Evolutionary conservation across 208 protist genomes (phyloP).

Genomic region (Acanthamoeba polyphaga): DNA sequence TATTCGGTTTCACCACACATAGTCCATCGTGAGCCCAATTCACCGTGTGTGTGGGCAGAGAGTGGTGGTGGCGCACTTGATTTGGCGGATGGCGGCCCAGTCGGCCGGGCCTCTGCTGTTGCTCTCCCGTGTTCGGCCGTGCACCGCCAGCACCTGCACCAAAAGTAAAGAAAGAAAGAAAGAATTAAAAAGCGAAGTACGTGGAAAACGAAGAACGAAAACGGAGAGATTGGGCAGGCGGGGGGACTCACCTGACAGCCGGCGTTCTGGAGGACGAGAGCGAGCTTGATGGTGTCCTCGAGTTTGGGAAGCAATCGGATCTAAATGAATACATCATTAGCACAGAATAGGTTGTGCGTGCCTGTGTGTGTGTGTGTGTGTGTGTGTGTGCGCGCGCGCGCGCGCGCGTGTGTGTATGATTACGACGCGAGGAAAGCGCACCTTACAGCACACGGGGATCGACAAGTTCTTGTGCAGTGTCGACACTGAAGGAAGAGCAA

Average conservation of each 20-base stretch:
- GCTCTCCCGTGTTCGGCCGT: slow-evolving; percentile 82
- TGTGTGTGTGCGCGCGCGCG: too few species aligned
- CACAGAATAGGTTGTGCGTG: too few species aligned
- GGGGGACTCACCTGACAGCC: background rate
- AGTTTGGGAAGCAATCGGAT: slow-evolving; percentile 80
- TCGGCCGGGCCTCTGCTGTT: slow-evolving; percentile 82
- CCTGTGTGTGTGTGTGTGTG: too few species aligned
- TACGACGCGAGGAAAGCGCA: background rate
- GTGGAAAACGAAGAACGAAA: too few species aligned
- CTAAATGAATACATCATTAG: background rate
- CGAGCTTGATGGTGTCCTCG: slow-evolving; percentile 79
- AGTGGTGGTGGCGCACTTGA: slow-evolving; percentile 74
- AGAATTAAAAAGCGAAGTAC: too few species aligned
- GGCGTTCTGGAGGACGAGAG: slow-evolving; percentile 78
- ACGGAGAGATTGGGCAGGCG: background rate
- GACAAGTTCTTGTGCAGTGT: slow-evolving; percentile 81
- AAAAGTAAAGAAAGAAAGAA: background rate
- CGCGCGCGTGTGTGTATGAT: too few species aligned
- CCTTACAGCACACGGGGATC: slow-evolving; percentile 86
- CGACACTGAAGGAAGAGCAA: slow-evolving; percentile 52
- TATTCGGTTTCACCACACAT: background rate
- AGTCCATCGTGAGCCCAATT: background rate
- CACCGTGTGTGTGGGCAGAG: background rate
- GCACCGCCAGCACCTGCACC: slow-evolving; percentile 80
- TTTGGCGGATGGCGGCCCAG: slow-evolving; percentile 80